Conservation (phyloP, 768 basidiomycete genomes). For the Phaeolepiota aurea region DNA sequence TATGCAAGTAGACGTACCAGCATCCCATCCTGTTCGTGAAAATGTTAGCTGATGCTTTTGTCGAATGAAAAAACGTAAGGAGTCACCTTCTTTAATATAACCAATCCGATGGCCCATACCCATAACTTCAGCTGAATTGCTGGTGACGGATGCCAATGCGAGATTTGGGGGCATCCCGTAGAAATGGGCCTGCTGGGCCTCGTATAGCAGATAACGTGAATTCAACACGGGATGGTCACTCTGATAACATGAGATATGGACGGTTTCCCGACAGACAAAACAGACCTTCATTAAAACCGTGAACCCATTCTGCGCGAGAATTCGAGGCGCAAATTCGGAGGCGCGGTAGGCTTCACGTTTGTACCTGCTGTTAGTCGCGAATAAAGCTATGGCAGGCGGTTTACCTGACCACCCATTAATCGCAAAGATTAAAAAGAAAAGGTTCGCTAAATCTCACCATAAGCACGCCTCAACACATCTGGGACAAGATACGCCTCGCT, state of each 20-base stretch:
- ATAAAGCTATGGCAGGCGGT: conserved; percentile 72
- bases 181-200: conserved; percentile 79
- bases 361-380: conserved; percentile 47
- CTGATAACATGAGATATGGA: conserved; percentile 19
- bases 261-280: conserved; percentile 1
- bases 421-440: background rate
- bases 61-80: background rate
- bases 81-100: conserved; percentile 52
- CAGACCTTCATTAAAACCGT: conserved; percentile 68
- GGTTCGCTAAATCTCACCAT: conserved; percentile 42
- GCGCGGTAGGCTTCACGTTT: conserved; percentile 80
- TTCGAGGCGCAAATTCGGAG: conserved; percentile 72
- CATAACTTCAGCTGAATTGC: conserved; percentile 59
- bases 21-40: conserved; percentile 45
- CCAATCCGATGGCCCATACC: conserved; percentile 82
- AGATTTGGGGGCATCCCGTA: conserved; percentile 66
- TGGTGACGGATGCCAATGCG: conserved; percentile 70
- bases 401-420: conserved; percentile 31
- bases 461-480: conserved; percentile 62
- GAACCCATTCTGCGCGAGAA: conserved; percentile 61
- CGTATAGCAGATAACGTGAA: conserved; percentile 70
- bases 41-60: background rate
- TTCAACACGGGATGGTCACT: conserved; percentile 61
- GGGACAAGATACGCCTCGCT: conserved; percentile 81
- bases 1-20: conserved; percentile 31